Evolutionary conservation across 139 green algal species (phyloP).

Genomic region (Coccomyxa sp.): DNA sequence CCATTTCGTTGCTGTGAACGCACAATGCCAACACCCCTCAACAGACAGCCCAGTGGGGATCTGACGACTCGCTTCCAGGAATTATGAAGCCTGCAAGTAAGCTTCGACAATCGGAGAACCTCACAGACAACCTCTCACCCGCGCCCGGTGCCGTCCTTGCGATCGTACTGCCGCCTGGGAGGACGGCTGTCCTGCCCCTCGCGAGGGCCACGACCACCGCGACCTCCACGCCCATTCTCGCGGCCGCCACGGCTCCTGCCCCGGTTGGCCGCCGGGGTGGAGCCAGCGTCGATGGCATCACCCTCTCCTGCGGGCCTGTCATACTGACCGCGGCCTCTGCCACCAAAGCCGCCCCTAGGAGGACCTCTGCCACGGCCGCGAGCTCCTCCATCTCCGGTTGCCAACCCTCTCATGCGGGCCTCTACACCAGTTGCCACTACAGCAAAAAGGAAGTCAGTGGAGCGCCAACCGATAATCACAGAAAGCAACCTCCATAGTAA

Average conservation of each 20-base stretch:
- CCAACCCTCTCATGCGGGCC: background rate
- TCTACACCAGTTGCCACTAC: constrained; percentile 11
- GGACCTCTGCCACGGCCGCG: constrained; percentile 11
- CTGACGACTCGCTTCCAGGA: background rate
- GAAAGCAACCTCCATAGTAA: too few relatives aligned
- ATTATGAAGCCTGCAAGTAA: too few relatives aligned
- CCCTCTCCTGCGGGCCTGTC: constrained; percentile 5
- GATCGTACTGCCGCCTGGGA: constrained; percentile 69
- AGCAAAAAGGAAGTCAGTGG: background rate
- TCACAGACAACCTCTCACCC: constrained; percentile 46
- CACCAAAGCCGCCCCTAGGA: background rate
- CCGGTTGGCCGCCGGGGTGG: background rate
- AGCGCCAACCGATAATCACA: too few relatives aligned
- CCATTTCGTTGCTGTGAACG: constrained; percentile 61
- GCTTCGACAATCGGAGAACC: background rate
- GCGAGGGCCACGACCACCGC: constrained; percentile 16
- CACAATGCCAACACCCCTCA: too few relatives aligned
- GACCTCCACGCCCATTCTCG: constrained; percentile 20
- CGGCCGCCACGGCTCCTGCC: constrained; percentile 17
- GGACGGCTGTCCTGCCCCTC: constrained; percentile 13
- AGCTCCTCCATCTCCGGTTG: constrained; percentile 1
- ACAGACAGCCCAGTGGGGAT: background rate
- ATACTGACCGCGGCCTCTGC: constrained; percentile 14
- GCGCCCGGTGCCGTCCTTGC: constrained; percentile 74
- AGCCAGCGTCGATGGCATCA: constrained; percentile 1